phyloP scores from a whole-genome alignment of 805 yeast genomes.

The Peterozyma toletana region DNA sequence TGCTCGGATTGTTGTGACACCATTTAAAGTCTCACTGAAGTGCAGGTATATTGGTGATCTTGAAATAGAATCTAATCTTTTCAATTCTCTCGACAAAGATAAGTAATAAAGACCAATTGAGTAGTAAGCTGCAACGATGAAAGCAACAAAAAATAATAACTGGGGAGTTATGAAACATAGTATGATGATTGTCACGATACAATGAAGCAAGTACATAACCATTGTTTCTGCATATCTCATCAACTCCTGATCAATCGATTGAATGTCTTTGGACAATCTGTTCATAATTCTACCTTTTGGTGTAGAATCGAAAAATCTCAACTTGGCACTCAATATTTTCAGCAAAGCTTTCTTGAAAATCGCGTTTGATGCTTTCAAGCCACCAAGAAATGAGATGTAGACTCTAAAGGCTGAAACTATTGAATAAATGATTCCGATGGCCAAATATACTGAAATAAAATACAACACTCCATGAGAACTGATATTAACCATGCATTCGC shows the following conservation, averaged over 20 bases:
- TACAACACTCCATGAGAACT: conserved; percentile 49
- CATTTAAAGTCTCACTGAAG: conserved; percentile 62
- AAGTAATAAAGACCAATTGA: conserved; percentile 61
- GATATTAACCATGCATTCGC: conserved; percentile 55
- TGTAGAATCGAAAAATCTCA: conserved; percentile 83
- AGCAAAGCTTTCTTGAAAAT: conserved; percentile 55
- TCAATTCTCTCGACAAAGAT: conserved; percentile 60
- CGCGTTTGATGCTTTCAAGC: conserved; percentile 62
- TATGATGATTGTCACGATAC: conserved; percentile 56
- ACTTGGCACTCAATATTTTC: conserved; percentile 64
- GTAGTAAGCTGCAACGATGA: conserved; percentile 46
- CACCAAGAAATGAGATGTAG: conserved; percentile 47
- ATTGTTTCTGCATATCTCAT: conserved; percentile 58
- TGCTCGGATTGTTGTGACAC: conserved; percentile 58
- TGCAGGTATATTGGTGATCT: conserved; percentile 65
- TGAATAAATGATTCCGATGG: conserved; percentile 52
- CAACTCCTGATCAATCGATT: conserved; percentile 64
- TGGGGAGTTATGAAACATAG: conserved; percentile 76
- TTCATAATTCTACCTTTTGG: conserved; percentile 79
- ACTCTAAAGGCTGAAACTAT: conserved; percentile 49
- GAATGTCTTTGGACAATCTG: conserved; percentile 75
- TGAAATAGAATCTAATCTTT: conserved; percentile 64
- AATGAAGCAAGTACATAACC: conserved; percentile 45
- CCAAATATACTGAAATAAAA: conserved; percentile 53
- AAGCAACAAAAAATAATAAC: conserved; percentile 56